Base-by-base conservation (phyloP, 139 green algal genomes). In the Nannochloris sp. region DNA sequence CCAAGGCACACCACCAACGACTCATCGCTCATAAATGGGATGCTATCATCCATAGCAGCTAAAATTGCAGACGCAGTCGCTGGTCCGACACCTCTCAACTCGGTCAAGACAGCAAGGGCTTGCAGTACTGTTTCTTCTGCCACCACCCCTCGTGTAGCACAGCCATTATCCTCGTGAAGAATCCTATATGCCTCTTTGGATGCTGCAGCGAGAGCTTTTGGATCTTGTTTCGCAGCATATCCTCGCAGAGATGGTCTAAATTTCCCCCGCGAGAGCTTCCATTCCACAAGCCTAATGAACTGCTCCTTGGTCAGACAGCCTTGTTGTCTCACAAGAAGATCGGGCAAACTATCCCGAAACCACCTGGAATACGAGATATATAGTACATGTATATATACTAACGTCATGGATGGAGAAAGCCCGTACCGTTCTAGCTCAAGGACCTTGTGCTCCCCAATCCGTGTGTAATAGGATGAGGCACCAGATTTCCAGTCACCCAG, bases 231-330 rank as follows among this genome's bases (percentile, higher is more conserved):
- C 28, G 78, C 70, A 4, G 75, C 79, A 59, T 66, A 90, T 1
- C 73, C 51, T 12, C 81, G 65, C 49, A 91, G 69, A 23, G 56
- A 37, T 0, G 84, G 84, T 57, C 84, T 65, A 66, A 70, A 85
- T 67, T 85, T 84, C 45, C 79, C 83, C 2, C 78, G 62, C 1
- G 37, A 73, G 48, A 91, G 31, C 63, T 91, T 91, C 84, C 84
- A 91, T 1, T 87, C 79, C 3, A 89, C 81, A 77, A 84, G 68
- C 3, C 17, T 28, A 2, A 55, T 55, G 29, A 60, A 45, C 3
- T 64, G 46, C 46, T 48, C 10, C 1, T 33, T 53, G 6, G 37
- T 56, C 40, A 49, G 49, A 29, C 14, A 25, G 13, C 26, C 30
- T 26, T 53, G 33, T 25, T 33, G 25, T 20, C 29, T 57, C 33